Evolutionary conservation across 192 early-diverging fungal genomes (phyloP), one percentile per base, ranked within the genome.

Genomic region (Radiomyces spectabilis): DNA sequence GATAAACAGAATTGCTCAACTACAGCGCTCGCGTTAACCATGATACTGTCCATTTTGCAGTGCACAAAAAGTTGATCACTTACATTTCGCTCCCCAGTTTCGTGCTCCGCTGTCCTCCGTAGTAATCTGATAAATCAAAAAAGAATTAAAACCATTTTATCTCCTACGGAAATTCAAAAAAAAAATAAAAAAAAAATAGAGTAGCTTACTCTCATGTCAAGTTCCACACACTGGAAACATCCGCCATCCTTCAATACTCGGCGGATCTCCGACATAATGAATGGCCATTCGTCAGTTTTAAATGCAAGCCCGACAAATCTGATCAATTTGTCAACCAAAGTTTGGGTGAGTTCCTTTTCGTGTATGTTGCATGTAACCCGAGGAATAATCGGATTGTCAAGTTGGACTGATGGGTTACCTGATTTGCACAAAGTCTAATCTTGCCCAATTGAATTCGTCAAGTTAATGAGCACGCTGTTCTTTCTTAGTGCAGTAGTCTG

Each of bases 301-400:
- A 61, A 61, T n/a, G 59, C 59, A 50, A 61, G 48, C 1, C 29
- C 41, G 2, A 61, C 59, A 39, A 61, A 61, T 43, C 59, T n/a
- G n/a, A n/a, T n/a, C n/a, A n/a, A n/a, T n/a, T n/a, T n/a, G n/a
- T n/a, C n/a, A n/a, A n/a, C n/a, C n/a, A n/a, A n/a, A n/a, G n/a
- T n/a, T n/a, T n/a, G n/a, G n/a, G n/a, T n/a, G n/a, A n/a, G n/a
- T n/a, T n/a, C n/a, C n/a, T n/a, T n/a, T n/a, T n/a, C n/a, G n/a
- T n/a, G n/a, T n/a, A n/a, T n/a, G n/a, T n/a, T n/a, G n/a, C n/a
- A n/a, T n/a, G n/a, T n/a, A n/a, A n/a, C n/a, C n/a, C n/a, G n/a
- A n/a, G n/a, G n/a, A n/a, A n/a, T n/a, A n/a, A n/a, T n/a, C n/a
- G n/a, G n/a, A n/a, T n/a, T n/a, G n/a, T n/a, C n/a, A n/a, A n/a